Conservation (phyloP, 352 stramenopile species). For the Phytophthora litchii region DNA sequence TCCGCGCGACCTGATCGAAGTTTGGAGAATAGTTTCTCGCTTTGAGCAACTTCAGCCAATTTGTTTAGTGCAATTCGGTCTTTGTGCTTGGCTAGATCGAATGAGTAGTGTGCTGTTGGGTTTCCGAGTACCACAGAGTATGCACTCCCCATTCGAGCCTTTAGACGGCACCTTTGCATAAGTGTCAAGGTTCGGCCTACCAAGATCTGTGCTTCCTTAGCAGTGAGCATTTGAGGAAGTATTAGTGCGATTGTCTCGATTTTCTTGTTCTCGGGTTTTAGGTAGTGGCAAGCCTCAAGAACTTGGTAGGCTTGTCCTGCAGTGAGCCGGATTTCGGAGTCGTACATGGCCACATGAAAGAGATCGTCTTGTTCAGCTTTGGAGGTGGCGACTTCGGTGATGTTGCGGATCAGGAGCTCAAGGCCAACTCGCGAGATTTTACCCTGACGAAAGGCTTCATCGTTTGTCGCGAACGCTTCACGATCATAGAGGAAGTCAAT, state of each 20-base stretch:
- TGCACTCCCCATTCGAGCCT: conserved; percentile 79
- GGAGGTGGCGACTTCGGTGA: conserved; percentile 51
- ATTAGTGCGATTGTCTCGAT: conserved; percentile 76
- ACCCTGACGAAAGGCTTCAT: conserved; percentile 56
- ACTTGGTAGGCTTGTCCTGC: conserved; percentile 81
- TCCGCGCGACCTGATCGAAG: conserved; percentile 58
- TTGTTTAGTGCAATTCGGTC: conserved; percentile 77
- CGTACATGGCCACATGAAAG: conserved; percentile 75
- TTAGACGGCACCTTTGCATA: conserved; percentile 75
- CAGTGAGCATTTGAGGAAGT: conserved; percentile 86
- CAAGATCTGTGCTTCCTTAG: conserved; percentile 74
- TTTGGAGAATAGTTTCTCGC: conserved; percentile 81
- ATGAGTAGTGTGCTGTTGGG: conserved; percentile 80
- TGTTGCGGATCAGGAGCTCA: conserved; percentile 76
- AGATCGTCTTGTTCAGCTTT: conserved; percentile 80
- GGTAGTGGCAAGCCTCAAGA: conserved; percentile 73
- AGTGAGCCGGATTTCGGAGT: conserved; percentile 84
- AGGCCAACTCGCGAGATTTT: conserved; percentile 76
- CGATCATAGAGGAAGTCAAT: conserved; percentile 85
- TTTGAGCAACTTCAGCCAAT: conserved; percentile 85
- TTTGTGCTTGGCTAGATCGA: conserved; percentile 79
- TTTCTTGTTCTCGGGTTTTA: conserved; percentile 57
- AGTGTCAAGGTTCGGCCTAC: conserved; percentile 71
- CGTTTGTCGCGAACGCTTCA: conserved; percentile 61
- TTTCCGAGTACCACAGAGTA: conserved; percentile 88